Evolutionary conservation across 2,329 filamentous ascomycete genomes (phyloP), one percentile per base, ranked within the genome.

Genomic region (Sporothrix curviconia): DNA sequence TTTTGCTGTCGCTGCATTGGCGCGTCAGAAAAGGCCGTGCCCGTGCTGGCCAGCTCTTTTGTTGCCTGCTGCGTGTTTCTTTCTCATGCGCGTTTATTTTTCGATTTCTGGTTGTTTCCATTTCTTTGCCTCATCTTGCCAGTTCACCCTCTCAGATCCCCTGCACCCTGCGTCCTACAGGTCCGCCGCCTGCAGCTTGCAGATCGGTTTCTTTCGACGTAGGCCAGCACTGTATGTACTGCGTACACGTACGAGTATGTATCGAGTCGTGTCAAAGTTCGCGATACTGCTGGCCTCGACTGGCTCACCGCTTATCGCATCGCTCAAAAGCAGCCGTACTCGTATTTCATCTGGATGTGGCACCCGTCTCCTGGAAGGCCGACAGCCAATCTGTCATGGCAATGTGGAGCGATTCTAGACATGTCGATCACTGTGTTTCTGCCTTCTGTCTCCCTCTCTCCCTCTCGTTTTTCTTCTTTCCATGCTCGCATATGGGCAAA

Each of bases 111-210:
- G n/a, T 24, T 44, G 3, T 19, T 43, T 19, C 15, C 15, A 46
- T 44, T 28, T 44, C 15, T 25, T 22, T 28, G 25, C 40, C n/a
- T n/a, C n/a, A n/a, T n/a, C n/a, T n/a, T 34, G 30, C 19, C 15
- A 9, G 24, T 9, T 19, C 17, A 12, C 4, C 14, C 28, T 5
- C 19, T 34, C 32, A 37, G 22, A 24, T 55, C 53, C 42, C 56
- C 56, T 57, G 56, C 34, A 28, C 53, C 37, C 55, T 52, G 55
- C 47, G 25, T 46, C 40, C 44, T 54, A 47, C 42, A 43, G 40
- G 19, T 12, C 19, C 22, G 52, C 30, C 11, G 52, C 30, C 17
- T 55, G 52, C 40, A 55, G 52, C 40, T 36, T 44, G 40, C 25
- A 15, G 36, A 28, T 53, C n/a, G n/a, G 9, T 42, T 32, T 30